phyloP scores from a whole-genome alignment of 1,284 basidiomycete species.

The Phaffia rhodozyma region DNA sequence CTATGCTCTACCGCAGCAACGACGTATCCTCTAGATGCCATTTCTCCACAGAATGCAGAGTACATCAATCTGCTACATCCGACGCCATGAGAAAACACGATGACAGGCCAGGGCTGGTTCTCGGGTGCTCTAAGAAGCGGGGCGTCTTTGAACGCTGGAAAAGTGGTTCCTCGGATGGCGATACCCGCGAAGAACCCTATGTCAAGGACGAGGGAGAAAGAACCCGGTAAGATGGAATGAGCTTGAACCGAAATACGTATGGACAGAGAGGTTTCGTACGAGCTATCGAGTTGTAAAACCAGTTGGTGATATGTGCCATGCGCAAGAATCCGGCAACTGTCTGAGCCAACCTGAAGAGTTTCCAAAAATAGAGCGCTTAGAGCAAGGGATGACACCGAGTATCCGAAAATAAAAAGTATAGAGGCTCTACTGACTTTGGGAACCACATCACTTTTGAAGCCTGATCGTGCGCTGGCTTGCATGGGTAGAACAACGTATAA shows the following conservation, averaged over 20 bases:
- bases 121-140: slow-evolving; percentile 24
- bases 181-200: slow-evolving; percentile 29
- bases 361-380: slow-evolving; percentile 11
- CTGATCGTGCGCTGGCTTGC: slow-evolving; percentile 21
- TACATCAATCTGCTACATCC: slow-evolving; percentile 31
- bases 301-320: slow-evolving; percentile 33
- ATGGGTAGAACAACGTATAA: slow-evolving; percentile 39
- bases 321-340: slow-evolving; percentile 36
- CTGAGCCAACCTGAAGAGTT: slow-evolving; percentile 23
- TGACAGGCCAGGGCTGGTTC: too few species aligned
- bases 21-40: slow-evolving; percentile 37
- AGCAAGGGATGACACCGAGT: neutral
- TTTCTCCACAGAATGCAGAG: slow-evolving; percentile 37
- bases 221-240: too few species aligned
- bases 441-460: slow-evolving; percentile 23
- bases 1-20: slow-evolving; percentile 43
- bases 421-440: slow-evolving; percentile 17
- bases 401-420: neutral
- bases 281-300: slow-evolving; percentile 27
- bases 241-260: too few species aligned
- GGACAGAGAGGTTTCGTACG: slow-evolving; percentile 15
- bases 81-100: too few species aligned
- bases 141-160: slow-evolving; percentile 34
- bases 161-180: slow-evolving; percentile 35
- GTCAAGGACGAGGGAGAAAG: neutral